Evolutionary conservation across 2,329 filamentous ascomycete species (phyloP).

Genomic region (Geosmithia morbida): DNA sequence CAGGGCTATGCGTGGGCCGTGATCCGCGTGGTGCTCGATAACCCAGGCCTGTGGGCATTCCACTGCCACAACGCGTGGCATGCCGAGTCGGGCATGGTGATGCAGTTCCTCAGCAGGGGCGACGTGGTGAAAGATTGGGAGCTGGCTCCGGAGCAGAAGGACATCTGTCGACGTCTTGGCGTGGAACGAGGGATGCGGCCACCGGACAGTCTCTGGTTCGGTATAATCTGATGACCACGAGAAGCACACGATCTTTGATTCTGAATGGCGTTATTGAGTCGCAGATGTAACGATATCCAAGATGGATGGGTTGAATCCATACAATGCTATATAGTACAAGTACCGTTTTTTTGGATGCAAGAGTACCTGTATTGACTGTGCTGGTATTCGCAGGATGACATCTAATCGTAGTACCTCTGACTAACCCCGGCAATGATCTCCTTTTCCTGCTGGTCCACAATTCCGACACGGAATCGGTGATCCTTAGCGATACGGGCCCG

Average conservation of each 20-base stretch:
- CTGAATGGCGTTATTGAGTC: background rate
- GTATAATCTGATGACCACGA: conserved; percentile 4
- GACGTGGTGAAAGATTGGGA: conserved; percentile 14
- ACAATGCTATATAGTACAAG: no score
- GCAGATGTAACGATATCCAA: no score
- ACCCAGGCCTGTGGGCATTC: conserved; percentile 33
- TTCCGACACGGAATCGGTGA: background rate
- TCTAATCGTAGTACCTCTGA: background rate
- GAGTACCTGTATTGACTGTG: no score
- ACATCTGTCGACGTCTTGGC: conserved; percentile 14
- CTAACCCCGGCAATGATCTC: background rate
- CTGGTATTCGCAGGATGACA: no score
- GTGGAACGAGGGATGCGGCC: conserved; percentile 17
- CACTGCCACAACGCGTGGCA: conserved; percentile 44
- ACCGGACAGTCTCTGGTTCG: conserved; percentile 21
- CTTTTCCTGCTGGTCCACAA: background rate
- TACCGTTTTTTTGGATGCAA: no score
- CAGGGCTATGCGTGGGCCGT: conserved; percentile 27
- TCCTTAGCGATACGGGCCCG: background rate
- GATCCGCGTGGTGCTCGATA: conserved; percentile 31
- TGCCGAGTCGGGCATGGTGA: conserved; percentile 39
- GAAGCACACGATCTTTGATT: background rate
- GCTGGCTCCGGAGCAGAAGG: conserved; percentile 7
- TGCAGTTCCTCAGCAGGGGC: conserved; percentile 34
- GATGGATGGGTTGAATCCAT: no score